phyloP scores from a whole-genome alignment of 352 stramenopile genomes.

The Stephanocyclus meneghinianus region DNA sequence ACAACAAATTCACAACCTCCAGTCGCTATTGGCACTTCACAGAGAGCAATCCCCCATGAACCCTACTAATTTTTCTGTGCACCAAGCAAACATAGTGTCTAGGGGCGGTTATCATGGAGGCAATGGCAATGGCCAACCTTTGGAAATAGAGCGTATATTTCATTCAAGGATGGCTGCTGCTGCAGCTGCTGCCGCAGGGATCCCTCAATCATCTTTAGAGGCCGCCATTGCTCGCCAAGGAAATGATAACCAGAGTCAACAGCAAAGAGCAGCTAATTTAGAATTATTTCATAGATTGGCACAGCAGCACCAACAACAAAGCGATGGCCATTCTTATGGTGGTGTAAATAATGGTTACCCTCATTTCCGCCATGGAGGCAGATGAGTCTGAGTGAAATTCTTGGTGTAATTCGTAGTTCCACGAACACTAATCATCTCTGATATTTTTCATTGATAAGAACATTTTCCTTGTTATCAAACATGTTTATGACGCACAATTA shows the following conservation, averaged over 20 bases:
- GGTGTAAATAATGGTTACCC: conserved; percentile 26
- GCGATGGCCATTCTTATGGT: conserved; percentile 14
- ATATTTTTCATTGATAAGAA: no score
- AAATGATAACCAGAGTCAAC: conserved; percentile 24
- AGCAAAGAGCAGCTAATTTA: conserved; percentile 5
- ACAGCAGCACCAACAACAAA: conserved; percentile 33
- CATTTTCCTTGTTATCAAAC: no score
- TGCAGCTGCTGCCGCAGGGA: conserved; percentile 38
- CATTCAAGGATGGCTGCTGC: conserved; percentile 25
- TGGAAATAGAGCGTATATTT: conserved; percentile 44
- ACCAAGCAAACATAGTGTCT: conserved; percentile 13
- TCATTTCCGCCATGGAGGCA: conserved; percentile 2
- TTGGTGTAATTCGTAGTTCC: not conserved
- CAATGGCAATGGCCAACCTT: conserved; percentile 13
- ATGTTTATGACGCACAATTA: no score
- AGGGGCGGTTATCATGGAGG: conserved; percentile 10
- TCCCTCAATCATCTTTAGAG: conserved; percentile 45
- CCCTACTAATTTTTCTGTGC: conserved; percentile 19
- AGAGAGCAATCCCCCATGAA: conserved; percentile 23
- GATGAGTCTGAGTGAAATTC: no score
- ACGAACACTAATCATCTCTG: not conserved
- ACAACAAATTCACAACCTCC: conserved; percentile 45
- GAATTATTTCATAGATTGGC: conserved; percentile 38
- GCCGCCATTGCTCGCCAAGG: conserved; percentile 22
- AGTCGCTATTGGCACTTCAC: conserved; percentile 40